Conservation (phyloP, 768 basidiomycete genomes). For the Candolleomyces efflorescens region DNA sequence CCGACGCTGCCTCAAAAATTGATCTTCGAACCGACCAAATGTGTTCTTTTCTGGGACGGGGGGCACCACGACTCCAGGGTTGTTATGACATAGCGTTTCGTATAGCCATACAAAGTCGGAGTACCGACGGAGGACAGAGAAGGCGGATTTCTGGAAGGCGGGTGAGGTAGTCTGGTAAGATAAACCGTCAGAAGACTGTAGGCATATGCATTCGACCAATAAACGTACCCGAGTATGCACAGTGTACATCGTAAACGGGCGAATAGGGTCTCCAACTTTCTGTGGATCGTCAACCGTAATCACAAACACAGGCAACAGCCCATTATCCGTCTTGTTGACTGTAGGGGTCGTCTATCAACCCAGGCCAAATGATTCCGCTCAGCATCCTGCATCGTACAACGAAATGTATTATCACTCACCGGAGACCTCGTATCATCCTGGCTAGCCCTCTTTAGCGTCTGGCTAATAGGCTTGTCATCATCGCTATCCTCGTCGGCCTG, state of each 20-base stretch:
- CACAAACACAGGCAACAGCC: conserved; percentile 66
- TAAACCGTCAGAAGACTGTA: background rate
- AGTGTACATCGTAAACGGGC: conserved; percentile 94
- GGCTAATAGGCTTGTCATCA: conserved; percentile 64
- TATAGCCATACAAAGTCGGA: conserved; percentile 98
- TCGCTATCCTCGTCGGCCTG: conserved; percentile 54
- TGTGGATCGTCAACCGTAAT: conserved; percentile 97
- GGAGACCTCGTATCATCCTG: conserved; percentile 18
- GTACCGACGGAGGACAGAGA: conserved; percentile 95
- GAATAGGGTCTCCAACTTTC: conserved; percentile 93
- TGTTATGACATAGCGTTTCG: conserved; percentile 81
- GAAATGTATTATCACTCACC: conserved; percentile 17
- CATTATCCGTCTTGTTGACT: conserved; percentile 38
- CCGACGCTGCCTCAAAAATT: conserved; percentile 86
- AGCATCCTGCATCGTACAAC: conserved; percentile 1
- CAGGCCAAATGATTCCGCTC: conserved; percentile 5
- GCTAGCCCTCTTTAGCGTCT: conserved; percentile 33
- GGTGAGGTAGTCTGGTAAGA: conserved; percentile 73
- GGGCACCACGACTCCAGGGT: conserved; percentile 96
- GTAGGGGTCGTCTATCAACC: conserved; percentile 11
- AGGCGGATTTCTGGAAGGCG: conserved; percentile 73
- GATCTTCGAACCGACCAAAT: conserved; percentile 89
- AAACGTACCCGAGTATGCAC: conserved; percentile 82
- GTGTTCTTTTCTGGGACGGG: conserved; percentile 95
- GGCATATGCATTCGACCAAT: no score